Conservation (phyloP, 345 rosid species). For the Ricinus communis region DNA sequence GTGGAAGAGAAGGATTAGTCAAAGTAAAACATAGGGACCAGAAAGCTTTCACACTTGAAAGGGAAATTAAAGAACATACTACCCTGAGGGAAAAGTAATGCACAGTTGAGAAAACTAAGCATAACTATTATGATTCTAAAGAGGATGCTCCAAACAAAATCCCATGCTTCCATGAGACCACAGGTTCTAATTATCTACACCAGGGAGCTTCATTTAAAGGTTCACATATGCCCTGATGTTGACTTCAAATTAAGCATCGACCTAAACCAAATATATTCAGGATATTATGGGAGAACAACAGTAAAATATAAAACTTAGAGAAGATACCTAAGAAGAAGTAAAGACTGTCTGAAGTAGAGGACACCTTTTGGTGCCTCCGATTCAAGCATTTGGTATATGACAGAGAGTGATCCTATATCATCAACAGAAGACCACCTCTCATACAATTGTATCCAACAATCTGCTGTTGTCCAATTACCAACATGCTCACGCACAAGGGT, state of each 20-base stretch:
- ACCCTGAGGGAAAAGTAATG: not conserved
- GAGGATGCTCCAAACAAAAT: not conserved
- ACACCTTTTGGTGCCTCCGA: constrained; percentile 90
- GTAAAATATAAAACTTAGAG: constrained; percentile 1
- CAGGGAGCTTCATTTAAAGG: not conserved
- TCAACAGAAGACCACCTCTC: constrained; percentile 97
- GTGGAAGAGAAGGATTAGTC: not conserved
- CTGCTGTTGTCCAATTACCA: constrained; percentile 90
- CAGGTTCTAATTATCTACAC: not conserved
- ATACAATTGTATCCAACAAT: constrained; percentile 97
- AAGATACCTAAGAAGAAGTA: constrained; percentile 84
- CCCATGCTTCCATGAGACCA: not conserved
- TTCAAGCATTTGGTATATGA: constrained; percentile 98
- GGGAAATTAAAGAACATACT: not conserved
- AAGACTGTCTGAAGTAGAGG: constrained; percentile 87
- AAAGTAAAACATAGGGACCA: not conserved
- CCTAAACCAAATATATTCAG: not conserved
- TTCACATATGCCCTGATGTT: not conserved
- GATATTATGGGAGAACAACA: not conserved
- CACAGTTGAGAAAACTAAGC: constrained; percentile 3
- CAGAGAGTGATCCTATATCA: constrained; percentile 96
- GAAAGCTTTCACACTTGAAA: not conserved
- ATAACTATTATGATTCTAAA: not conserved
- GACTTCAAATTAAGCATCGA: not conserved
- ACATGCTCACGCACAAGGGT: constrained; percentile 89